Evolutionary conservation across 805 yeast genomes (phyloP).

Genomic region (Schizosaccharomyces lindneri): DNA sequence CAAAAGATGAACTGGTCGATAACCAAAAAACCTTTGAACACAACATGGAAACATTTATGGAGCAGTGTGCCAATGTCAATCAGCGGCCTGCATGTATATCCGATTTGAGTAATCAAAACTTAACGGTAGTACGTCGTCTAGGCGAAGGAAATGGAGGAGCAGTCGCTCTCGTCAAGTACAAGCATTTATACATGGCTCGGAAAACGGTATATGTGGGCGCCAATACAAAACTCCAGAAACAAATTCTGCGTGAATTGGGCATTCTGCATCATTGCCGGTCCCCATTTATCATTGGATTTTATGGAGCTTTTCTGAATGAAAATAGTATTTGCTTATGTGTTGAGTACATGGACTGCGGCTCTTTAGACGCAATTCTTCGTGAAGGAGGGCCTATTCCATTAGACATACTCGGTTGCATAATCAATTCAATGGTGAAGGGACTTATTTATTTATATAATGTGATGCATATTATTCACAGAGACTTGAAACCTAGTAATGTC

Average conservation of each 20-base stretch:
- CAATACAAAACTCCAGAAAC: conserved; percentile 52
- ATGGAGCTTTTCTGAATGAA: conserved; percentile 62
- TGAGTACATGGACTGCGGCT: conserved; percentile 92
- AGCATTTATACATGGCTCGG: conserved; percentile 81
- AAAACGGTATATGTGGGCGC: conserved; percentile 46
- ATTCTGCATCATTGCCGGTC: conserved; percentile 71
- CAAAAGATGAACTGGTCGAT: background rate
- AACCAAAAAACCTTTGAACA: background rate
- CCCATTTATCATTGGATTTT: conserved; percentile 67
- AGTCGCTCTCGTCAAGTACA: conserved; percentile 66
- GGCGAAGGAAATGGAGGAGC: conserved; percentile 92
- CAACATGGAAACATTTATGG: background rate
- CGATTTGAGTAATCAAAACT: conserved; percentile 34
- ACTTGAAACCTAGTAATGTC: conserved; percentile 87
- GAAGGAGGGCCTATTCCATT: conserved; percentile 41
- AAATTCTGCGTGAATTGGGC: conserved; percentile 65
- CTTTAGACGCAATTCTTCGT: conserved; percentile 54
- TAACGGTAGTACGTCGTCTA: conserved; percentile 46
- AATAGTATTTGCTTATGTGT: conserved; percentile 68
- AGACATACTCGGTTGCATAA: conserved; percentile 42
- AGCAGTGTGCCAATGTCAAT: background rate
- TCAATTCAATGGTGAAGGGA: conserved; percentile 57
- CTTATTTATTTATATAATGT: conserved; percentile 54
- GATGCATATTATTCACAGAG: conserved; percentile 82
- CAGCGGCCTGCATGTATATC: background rate